These are phyloP conservation scores for Cutaneotrichosporon mucoides DNA, from an alignment of 1,284 basidiomycete genomes.

Conservation along the genomic window DNA sequence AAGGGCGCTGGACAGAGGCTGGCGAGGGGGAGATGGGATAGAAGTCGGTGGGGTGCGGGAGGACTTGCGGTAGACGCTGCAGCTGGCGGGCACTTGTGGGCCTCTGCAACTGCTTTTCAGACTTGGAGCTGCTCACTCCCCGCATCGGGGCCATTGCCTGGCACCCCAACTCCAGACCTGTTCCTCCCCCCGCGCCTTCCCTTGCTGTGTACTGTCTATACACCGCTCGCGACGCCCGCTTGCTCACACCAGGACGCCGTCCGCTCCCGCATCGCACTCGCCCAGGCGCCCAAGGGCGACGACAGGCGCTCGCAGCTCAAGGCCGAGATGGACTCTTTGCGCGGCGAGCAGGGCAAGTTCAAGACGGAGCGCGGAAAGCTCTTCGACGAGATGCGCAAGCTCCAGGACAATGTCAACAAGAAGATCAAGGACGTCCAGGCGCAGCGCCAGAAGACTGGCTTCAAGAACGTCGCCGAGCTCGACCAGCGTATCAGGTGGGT, in stretches of 20 bases:
- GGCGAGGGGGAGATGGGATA: too few relatives aligned
- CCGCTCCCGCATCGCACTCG: constrained; percentile 69
- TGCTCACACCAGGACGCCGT: constrained; percentile 60
- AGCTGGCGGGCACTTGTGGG: too few relatives aligned
- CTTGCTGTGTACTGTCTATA: neutral
- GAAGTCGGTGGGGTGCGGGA: too few relatives aligned
- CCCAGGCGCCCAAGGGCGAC: constrained; percentile 55
- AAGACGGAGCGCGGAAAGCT: constrained; percentile 71
- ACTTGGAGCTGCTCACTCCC: too few relatives aligned
- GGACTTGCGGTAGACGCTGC: too few relatives aligned
- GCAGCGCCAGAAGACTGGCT: constrained; percentile 73
- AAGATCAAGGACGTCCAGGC: constrained; percentile 91
- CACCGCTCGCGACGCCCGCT: neutral
- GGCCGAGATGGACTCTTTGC: constrained; percentile 75
- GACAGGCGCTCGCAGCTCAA: constrained; percentile 66
- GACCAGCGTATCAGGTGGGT: constrained; percentile 79
- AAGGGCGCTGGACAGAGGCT: too few relatives aligned
- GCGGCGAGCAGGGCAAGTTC: constrained; percentile 72
- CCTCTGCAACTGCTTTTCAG: too few relatives aligned
- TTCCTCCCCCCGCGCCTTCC: neutral
- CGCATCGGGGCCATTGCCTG: too few relatives aligned
- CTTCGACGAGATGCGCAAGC: constrained; percentile 72
- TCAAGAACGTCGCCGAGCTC: constrained; percentile 80
- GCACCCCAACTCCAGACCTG: neutral
- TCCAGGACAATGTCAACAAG: constrained; percentile 76